Evolutionary conservation across 331 rosid species (phyloP).

Genomic region (Arachis monticola): DNA sequence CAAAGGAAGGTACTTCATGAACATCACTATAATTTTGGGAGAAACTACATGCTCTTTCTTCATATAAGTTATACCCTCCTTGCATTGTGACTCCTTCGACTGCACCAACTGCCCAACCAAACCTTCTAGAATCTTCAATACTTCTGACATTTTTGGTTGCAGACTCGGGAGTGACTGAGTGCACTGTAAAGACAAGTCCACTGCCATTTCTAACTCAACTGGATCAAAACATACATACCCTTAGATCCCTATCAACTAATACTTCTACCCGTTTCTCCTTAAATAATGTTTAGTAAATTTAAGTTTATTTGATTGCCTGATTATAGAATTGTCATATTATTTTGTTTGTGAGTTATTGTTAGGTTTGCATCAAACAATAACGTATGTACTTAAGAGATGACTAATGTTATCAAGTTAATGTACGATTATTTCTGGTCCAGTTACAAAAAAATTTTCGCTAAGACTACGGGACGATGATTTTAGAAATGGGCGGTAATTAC

Average conservation of each 20-base stretch:
- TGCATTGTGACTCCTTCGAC: conserved; percentile 64
- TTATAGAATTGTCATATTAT: no score
- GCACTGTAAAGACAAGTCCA: conserved; percentile 78
- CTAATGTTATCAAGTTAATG: no score
- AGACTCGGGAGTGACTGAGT: conserved; percentile 81
- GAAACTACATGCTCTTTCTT: conserved; percentile 60
- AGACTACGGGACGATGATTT: no score
- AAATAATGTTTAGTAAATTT: conserved; percentile 46
- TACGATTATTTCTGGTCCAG: no score
- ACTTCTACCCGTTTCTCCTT: conserved; percentile 76
- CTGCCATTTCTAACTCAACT: conserved; percentile 69
- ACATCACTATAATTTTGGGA: conserved; percentile 39
- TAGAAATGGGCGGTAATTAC: no score
- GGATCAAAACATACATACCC: conserved; percentile 72
- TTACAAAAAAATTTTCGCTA: no score
- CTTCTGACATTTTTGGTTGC: conserved; percentile 86
- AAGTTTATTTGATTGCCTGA: no score
- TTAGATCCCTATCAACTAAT: conserved; percentile 80
- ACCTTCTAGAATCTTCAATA: conserved; percentile 76
- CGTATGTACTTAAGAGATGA: no score
- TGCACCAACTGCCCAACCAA: conserved; percentile 60
- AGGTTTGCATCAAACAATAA: no score
- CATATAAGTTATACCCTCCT: conserved; percentile 54
- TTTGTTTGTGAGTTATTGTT: no score
- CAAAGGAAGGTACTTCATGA: conserved; percentile 75